These are phyloP conservation scores for Rubia tinctorum DNA, from an alignment of 305 asterid genomes.

Conservation along the genomic window DNA sequence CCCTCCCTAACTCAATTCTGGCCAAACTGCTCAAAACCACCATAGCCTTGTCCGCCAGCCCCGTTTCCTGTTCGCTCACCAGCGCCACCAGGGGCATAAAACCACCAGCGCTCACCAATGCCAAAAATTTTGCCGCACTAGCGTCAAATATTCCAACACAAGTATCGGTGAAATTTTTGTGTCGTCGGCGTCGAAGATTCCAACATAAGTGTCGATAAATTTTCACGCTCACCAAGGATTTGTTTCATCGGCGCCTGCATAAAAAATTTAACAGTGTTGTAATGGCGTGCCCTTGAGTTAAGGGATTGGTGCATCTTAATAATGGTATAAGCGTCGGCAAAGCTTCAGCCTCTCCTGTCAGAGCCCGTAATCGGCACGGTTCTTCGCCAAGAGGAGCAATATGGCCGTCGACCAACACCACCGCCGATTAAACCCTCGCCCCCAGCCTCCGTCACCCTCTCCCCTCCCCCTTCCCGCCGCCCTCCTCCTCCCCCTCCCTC, in stretches of 20 bases:
- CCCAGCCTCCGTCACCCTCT: too few relatives aligned
- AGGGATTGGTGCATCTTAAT: conserved; percentile 68
- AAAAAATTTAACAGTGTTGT: conserved; percentile 87
- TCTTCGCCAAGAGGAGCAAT: conserved; percentile 66
- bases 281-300: conserved; percentile 86
- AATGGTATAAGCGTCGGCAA: conserved; percentile 74
- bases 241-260: conserved; percentile 61
- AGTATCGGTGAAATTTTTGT: too few relatives aligned
- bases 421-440: too few relatives aligned
- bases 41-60: conserved; percentile 94
- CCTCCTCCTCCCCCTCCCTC: too few relatives aligned
- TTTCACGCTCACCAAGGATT: too few relatives aligned
- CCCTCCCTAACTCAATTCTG: conserved; percentile 52
- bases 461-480: too few relatives aligned
- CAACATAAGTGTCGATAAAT: too few relatives aligned
- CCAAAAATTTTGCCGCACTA: conserved; percentile 68
- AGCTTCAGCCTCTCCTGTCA: conserved; percentile 90
- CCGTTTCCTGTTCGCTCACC: conserved; percentile 65
- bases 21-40: conserved; percentile 88
- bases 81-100: conserved; percentile 70
- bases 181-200: conserved; percentile 56
- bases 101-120: conserved; percentile 78
- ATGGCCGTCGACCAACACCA: conserved; percentile 97
- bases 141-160: too few relatives aligned
- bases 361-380: conserved; percentile 88